Conservation (phyloP, 2,329 filamentous ascomycete species). For the Ciborinia camelliae region DNA sequence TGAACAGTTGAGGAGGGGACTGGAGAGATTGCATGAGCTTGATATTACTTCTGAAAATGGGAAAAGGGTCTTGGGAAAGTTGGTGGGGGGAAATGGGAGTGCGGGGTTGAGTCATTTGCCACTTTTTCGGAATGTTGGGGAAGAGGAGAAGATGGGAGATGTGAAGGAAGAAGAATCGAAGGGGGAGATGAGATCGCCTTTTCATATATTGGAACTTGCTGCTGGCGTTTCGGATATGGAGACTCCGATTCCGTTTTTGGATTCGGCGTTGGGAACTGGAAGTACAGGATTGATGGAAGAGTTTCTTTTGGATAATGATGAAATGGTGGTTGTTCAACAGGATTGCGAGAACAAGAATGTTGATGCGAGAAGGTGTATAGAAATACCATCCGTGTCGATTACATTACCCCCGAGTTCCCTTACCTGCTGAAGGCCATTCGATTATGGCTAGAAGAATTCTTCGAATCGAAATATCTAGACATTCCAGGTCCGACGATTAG, state of each 20-base stretch:
- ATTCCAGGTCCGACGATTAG: neutral
- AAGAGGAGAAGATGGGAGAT: neutral
- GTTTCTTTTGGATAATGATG: conserved; percentile 10
- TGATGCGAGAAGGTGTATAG: neutral
- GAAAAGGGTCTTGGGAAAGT: too few species aligned
- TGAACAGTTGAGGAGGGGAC: neutral
- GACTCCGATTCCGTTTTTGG: conserved; percentile 1
- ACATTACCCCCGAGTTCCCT: neutral
- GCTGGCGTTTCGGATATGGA: neutral
- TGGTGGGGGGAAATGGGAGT: neutral
- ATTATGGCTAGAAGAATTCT: conserved; percentile 3
- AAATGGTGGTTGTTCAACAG: neutral
- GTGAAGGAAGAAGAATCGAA: neutral
- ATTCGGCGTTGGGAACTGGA: neutral
- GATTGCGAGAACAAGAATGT: neutral
- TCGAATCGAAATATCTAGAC: neutral
- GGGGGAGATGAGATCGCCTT: neutral
- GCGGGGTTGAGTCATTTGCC: neutral
- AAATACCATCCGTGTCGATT: neutral
- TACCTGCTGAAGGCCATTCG: conserved; percentile 10
- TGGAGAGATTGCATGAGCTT: neutral
- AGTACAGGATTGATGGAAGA: neutral
- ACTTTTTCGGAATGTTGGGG: neutral
- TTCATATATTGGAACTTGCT: neutral
- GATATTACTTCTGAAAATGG: neutral